Evolutionary conservation across 108 stramenopile species (phyloP), one percentile per base, ranked within the genome.

Genomic region (Stephanodiscus triporus): DNA sequence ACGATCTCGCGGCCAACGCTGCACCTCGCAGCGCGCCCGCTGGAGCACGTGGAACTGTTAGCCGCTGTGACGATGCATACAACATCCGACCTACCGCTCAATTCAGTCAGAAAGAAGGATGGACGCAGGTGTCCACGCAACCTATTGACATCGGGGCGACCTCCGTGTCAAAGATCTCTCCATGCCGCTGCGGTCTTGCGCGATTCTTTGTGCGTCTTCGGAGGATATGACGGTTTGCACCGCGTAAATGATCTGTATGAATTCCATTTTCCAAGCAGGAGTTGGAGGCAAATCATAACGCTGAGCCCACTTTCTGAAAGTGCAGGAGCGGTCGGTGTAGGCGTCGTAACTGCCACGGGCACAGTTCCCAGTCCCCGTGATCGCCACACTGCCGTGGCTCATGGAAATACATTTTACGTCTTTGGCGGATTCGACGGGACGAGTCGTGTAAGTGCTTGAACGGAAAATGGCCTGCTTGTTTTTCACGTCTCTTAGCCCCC

Each of bases 241-340:
- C 87, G 97, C 10, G 91, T 97, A 30, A 98, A 99, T 81, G 95
- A 96, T 47, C 95, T 97, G 66, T 91, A 97, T 77, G 84, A 91
- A 19, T 99, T 87, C 71, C 89, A 96, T 57, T 97, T 97, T 62
- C 86, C 86, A 9, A 88, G 90, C 26, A 77, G 79, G 23, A 23
- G 55, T 65, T 80, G 79, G 79, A 80, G 79, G 29, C 67, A 80
- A 34, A 74, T 81, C n/a, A 64, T 77, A 34, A 81, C 79, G 11
- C 27, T 78, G 27, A 43, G 42, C 17, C 27, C 48, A 4, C 42
- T 27, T 0, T 27, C 20, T 29, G 43, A 43, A 47, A 26, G 23
- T 10, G 29, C 24, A 48, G 29, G 48, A 13, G 48, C 23, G 57
- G 57, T 36, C 43, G 73, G 66, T 23, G 43, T 45, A 13, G 43